Conservation (phyloP, 208 protist genomes). For the Trypanosomatidae sp. region DNA sequence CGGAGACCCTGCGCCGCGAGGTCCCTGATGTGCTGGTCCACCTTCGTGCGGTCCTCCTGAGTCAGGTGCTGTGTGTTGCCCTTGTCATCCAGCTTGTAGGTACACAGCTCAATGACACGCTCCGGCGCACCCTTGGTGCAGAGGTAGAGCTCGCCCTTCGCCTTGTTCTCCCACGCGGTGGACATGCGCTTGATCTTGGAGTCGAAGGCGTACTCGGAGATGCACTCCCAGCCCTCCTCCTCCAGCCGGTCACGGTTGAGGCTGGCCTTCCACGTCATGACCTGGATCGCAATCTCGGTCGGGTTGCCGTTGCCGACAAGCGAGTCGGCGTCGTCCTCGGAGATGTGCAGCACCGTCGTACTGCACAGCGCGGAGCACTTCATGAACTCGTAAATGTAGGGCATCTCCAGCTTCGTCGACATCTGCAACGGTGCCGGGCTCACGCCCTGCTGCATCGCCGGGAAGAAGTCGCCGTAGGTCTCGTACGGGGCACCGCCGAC, state of each 20-base stretch:
- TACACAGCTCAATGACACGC: slow-evolving; percentile 79
- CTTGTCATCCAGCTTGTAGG: slow-evolving; percentile 36
- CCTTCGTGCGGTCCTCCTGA: slow-evolving; percentile 30
- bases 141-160: slow-evolving; percentile 56
- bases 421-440: slow-evolving; percentile 41
- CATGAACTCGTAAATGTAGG: slow-evolving; percentile 75
- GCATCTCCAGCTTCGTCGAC: slow-evolving; percentile 32
- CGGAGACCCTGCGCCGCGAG: slow-evolving; percentile 65
- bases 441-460: slow-evolving; percentile 30
- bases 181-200: slow-evolving; percentile 91
- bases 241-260: slow-evolving; percentile 59
- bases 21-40: slow-evolving; percentile 55
- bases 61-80: slow-evolving; percentile 42
- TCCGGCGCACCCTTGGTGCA: slow-evolving; percentile 91
- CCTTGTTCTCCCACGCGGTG: slow-evolving; percentile 68
- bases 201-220: slow-evolving; percentile 86
- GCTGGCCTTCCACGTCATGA: slow-evolving; percentile 88
- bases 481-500: slow-evolving; percentile 82
- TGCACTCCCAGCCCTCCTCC: slow-evolving; percentile 74
- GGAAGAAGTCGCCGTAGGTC: slow-evolving; percentile 61
- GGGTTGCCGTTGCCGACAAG: slow-evolving; percentile 82
- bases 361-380: slow-evolving; percentile 79
- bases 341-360: slow-evolving; percentile 61
- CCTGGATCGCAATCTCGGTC: slow-evolving; percentile 89
- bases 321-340: slow-evolving; percentile 59